These are phyloP conservation scores for Pyrenula massariospora DNA, from an alignment of 495 filamentous ascomycete genomes.

Conservation along the genomic window DNA sequence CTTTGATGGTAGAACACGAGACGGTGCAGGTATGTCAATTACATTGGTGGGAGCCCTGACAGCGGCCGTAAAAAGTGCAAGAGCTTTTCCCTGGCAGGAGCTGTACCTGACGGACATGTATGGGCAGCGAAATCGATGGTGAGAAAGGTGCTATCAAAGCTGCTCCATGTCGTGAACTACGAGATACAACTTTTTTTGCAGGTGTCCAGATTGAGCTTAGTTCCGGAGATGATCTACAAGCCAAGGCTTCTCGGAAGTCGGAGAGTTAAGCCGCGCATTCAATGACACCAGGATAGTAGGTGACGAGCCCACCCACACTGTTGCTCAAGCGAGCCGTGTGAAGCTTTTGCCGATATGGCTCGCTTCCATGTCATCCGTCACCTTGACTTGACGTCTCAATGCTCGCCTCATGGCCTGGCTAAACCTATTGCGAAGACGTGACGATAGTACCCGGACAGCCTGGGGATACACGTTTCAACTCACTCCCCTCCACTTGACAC, in stretches of 20 bases:
- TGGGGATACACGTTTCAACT: slow-evolving; percentile 66
- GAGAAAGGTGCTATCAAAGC: no score
- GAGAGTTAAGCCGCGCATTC: not conserved
- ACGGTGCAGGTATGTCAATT: not conserved
- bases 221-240: no score
- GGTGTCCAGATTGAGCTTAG: not conserved
- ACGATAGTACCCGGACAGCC: slow-evolving; percentile 9
- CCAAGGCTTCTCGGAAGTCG: no score
- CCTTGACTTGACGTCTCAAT: no score
- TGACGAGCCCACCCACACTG: not conserved
- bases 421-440: slow-evolving; percentile 4
- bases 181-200: not conserved
- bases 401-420: slow-evolving; percentile 6
- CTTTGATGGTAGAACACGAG: no score
- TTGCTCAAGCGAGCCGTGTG: no score
- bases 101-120: no score
- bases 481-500: slow-evolving; percentile 51
- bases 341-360: not conserved
- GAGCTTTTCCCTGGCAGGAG: not conserved
- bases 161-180: no score
- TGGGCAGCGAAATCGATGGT: no score
- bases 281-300: not conserved
- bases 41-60: not conserved
- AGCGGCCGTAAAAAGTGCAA: not conserved
- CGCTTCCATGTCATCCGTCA: no score